phyloP scores from a whole-genome alignment of 768 basidiomycete genomes.

The Leucocoprinus birnbaumii region DNA sequence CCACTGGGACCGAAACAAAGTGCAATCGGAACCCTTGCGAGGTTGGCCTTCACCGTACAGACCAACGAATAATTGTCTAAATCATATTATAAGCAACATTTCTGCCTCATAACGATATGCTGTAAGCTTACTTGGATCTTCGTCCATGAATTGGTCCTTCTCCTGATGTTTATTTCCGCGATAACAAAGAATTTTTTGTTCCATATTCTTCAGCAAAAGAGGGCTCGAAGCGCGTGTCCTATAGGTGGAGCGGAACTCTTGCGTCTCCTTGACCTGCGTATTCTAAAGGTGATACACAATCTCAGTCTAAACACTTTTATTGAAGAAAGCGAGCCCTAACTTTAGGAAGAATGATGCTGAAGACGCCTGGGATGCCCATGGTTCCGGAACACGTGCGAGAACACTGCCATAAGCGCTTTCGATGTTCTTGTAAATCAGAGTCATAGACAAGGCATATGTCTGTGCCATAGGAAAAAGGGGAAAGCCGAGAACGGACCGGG shows the following conservation, averaged over 20 bases:
- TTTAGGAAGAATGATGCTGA: constrained; percentile 38
- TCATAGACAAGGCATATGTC: constrained; percentile 36
- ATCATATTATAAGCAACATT: too few species aligned
- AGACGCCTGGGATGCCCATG: constrained; percentile 33
- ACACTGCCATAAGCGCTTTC: constrained; percentile 25
- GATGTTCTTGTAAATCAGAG: constrained; percentile 33
- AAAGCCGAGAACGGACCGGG: constrained; percentile 44
- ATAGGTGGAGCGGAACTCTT: constrained; percentile 30
- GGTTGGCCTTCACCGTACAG: constrained; percentile 26
- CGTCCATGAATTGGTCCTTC: constrained; percentile 4
- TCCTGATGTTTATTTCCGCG: background rate
- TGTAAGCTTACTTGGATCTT: constrained; percentile 7
- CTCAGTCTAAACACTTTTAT: background rate
- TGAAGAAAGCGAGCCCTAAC: constrained; percentile 19
- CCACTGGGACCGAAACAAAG: constrained; percentile 14
- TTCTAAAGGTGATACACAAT: background rate
- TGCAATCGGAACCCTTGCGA: constrained; percentile 20
- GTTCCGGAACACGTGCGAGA: constrained; percentile 35
- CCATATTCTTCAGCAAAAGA: background rate
- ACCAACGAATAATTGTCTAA: constrained; percentile 25
- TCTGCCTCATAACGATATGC: background rate
- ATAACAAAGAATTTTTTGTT: background rate
- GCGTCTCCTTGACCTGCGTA: constrained; percentile 27
- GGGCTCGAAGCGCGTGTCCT: background rate
- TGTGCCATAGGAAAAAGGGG: constrained; percentile 44